Base-by-base conservation (phyloP, 192 early-diverging fungal species). In the Backusella sp. region DNA sequence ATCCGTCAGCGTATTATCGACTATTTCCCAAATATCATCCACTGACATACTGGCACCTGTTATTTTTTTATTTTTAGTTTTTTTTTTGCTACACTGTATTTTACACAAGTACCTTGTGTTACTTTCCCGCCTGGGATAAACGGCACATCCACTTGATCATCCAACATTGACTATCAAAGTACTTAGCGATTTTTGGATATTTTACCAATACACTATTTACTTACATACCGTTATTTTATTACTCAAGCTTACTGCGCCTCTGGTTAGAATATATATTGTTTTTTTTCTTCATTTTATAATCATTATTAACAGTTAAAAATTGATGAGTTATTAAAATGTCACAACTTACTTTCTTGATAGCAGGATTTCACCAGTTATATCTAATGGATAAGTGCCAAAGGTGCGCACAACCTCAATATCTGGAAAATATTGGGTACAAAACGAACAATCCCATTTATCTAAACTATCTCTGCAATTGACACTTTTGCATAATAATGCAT, bases 171-270 rank as follows among this genome's bases (percentile, higher is more conserved):
- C 56, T 62, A 62, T 1, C 26, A 5, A 28, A 26, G 3, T 14
- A 9, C 8, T 62, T 62, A 62, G 9, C 26, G 8, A 62, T 28
- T 26, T 62, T 4, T 4, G 56, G 14, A 62, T 26, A 8, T 28
- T 17, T 14, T 17, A 12, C 12, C 26, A 14, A 28, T 28, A 26
- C n/a, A 49, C 1, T 49, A 6, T 49, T 49, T 49, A 62, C 4
- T 0, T 67, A 35, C 66, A n/a, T 68, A 68, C 66, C 28, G 35
- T 36, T 68, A 68, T 19, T 68, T 68, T 68, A 68, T 68, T 68
- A 26, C 11, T 32, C 7, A 68, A 3, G 7, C 66, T 68, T 9
- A 36, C 28, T 3, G 32, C 66, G 36, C 66, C 66, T 68, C 66
- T 68, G 11, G n/a, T 3, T 12, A 35, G 32, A n/a, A 68, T 0